Percentiles rank a stretch among this genome's conserved stretches.
phyloP scores from a whole-genome alignment of 805 yeast genomes.

The Ogataea pini region DNA sequence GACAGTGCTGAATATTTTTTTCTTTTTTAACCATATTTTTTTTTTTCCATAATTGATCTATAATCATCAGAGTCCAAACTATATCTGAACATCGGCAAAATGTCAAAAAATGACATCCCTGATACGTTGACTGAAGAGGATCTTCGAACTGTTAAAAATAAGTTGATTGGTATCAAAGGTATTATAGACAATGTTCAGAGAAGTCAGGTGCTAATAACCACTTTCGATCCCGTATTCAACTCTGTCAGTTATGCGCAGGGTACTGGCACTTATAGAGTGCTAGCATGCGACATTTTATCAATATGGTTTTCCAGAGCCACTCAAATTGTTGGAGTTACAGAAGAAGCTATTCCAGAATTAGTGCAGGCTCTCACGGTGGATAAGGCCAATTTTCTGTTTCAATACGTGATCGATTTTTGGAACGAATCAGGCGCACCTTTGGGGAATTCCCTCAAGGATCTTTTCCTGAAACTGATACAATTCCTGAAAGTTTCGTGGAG shows the following conservation, averaged over 20 bases:
- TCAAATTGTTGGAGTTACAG: constrained; percentile 35
- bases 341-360: constrained; percentile 1
- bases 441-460: constrained; percentile 64
- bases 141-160: no score
- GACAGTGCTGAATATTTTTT: no score
- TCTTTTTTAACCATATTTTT: no score
- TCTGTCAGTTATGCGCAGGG: constrained; percentile 38
- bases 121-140: no score
- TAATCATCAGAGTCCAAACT: no score
- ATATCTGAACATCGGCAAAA: no score
- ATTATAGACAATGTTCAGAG: constrained; percentile 7
- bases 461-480: constrained; percentile 54
- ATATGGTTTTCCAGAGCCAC: constrained; percentile 62
- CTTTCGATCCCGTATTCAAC: constrained; percentile 33
- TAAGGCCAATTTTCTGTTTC: constrained; percentile 40
- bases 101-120: no score
- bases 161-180: no score
- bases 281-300: constrained; percentile 59
- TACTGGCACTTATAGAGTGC: constrained; percentile 39
- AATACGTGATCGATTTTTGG: constrained; percentile 67
- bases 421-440: constrained; percentile 70
- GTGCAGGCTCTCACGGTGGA: constrained; percentile 16
- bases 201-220: constrained; percentile 5
- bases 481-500: constrained; percentile 30
- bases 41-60: no score